Conservation (phyloP, 169 alveolate genomes). For the Plasmodium ovale region DNA sequence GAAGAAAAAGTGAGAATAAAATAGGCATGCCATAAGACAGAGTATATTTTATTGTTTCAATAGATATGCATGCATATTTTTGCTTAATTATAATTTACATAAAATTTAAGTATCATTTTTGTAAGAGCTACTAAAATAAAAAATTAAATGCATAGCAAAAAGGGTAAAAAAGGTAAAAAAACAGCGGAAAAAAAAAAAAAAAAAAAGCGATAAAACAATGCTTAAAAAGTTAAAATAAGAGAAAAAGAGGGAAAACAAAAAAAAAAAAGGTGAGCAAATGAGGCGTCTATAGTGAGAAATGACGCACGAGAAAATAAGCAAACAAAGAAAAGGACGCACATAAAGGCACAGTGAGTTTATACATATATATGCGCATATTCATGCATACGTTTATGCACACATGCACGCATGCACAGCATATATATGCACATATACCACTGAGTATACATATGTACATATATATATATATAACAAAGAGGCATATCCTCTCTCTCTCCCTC, state of each 20-base stretch:
- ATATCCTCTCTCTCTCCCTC: background rate
- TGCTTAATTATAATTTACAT: conserved; percentile 8
- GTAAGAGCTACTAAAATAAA: conserved; percentile 3
- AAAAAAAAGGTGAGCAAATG: background rate
- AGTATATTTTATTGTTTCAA: conserved; percentile 8
- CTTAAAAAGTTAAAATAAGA: background rate
- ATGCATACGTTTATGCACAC: no score
- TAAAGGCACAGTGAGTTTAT: background rate
- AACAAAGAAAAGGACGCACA: background rate
- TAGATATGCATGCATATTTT: background rate
- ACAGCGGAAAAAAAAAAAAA: background rate
- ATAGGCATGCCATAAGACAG: conserved; percentile 30
- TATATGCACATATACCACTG: no score
- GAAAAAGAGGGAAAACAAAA: background rate
- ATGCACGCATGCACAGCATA: no score
- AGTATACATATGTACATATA: conserved; percentile 1
- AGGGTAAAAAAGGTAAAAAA: background rate
- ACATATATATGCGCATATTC: background rate
- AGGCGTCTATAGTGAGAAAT: background rate
- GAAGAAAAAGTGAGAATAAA: background rate
- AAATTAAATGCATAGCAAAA: background rate
- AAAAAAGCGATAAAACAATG: background rate
- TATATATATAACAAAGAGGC: background rate
- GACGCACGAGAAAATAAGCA: no score
- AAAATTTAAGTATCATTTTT: conserved; percentile 6